phyloP scores from a whole-genome alignment of 1,284 basidiomycete species.

The Moniliella sp. region DNA sequence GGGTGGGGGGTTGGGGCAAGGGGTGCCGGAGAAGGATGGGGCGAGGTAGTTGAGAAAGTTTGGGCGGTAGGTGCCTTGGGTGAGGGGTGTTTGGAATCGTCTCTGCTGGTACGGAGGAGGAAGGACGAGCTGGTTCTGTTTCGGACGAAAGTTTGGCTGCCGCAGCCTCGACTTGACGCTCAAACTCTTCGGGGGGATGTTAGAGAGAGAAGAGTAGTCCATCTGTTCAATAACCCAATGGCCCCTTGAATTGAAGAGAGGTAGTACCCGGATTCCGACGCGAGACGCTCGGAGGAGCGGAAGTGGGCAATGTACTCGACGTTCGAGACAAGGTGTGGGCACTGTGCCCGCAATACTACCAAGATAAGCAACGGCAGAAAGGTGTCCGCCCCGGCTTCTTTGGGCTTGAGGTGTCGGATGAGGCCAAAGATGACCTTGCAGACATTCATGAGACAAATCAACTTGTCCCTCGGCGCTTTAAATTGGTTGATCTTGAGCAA shows the following conservation, averaged over 20 bases:
- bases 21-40: too few relatives aligned
- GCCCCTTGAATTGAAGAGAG: constrained; percentile 46
- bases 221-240: constrained; percentile 88
- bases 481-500: constrained; percentile 91
- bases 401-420: constrained; percentile 5
- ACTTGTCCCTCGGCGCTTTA: constrained; percentile 88
- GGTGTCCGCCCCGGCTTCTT: constrained; percentile 43
- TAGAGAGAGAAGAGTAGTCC: constrained; percentile 76
- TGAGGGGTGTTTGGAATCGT: too few relatives aligned
- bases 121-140: too few relatives aligned
- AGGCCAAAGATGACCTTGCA: constrained; percentile 87
- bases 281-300: constrained; percentile 63
- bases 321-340: constrained; percentile 75
- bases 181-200: constrained; percentile 79
- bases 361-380: constrained; percentile 87
- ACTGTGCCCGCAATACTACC: constrained; percentile 76
- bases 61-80: too few relatives aligned
- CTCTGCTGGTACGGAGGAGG: not conserved
- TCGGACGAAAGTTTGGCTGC: too few relatives aligned
- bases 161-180: constrained; percentile 41
- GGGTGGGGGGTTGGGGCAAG: not conserved
- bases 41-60: too few relatives aligned
- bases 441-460: constrained; percentile 88
- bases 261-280: constrained; percentile 90
- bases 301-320: constrained; percentile 85